Percentiles rank a stretch among this genome's conserved stretches.
Conservation (phyloP, 257 asterid genomes). For the Fraxinus americana region DNA sequence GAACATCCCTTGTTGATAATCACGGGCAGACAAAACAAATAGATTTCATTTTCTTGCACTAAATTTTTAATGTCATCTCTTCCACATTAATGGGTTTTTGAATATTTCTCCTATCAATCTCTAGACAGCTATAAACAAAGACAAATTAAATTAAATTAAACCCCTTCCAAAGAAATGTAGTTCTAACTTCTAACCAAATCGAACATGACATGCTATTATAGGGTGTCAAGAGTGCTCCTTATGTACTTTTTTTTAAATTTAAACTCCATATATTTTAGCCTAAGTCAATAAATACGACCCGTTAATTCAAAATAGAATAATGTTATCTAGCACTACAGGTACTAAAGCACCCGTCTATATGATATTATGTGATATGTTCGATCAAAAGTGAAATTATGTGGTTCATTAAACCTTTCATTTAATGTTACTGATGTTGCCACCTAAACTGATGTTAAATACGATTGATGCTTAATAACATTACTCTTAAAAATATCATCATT, state of each 20-base stretch:
- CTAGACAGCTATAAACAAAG: slow-evolving; percentile 5
- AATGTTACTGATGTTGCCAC: too few species aligned
- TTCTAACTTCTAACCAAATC: slow-evolving; percentile 23
- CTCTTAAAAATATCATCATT: too few species aligned
- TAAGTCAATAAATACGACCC: too few species aligned
- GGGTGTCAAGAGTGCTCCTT: slow-evolving; percentile 6
- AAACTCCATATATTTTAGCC: background rate
- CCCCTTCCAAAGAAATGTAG: slow-evolving; percentile 19
- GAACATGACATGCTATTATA: slow-evolving; percentile 13
- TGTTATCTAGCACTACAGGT: too few species aligned
- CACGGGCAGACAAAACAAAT: slow-evolving; percentile 20
- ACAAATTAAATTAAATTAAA: slow-evolving; percentile 9
- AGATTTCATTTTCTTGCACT: slow-evolving; percentile 21
- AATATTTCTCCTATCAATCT: background rate
- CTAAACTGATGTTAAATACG: too few species aligned
- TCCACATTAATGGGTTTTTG: slow-evolving; percentile 26
- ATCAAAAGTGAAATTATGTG: too few species aligned
- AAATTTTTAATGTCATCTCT: slow-evolving; percentile 14
- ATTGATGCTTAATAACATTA: too few species aligned
- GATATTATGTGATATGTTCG: too few species aligned
- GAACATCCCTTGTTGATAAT: slow-evolving; percentile 31
- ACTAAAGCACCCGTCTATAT: too few species aligned
- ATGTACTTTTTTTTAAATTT: background rate
- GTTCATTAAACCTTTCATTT: too few species aligned
- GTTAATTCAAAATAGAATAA: too few species aligned